These are phyloP conservation scores for Ophiostoma montium DNA, from an alignment of 2,329 filamentous ascomycete species.

Conservation along the genomic window DNA sequence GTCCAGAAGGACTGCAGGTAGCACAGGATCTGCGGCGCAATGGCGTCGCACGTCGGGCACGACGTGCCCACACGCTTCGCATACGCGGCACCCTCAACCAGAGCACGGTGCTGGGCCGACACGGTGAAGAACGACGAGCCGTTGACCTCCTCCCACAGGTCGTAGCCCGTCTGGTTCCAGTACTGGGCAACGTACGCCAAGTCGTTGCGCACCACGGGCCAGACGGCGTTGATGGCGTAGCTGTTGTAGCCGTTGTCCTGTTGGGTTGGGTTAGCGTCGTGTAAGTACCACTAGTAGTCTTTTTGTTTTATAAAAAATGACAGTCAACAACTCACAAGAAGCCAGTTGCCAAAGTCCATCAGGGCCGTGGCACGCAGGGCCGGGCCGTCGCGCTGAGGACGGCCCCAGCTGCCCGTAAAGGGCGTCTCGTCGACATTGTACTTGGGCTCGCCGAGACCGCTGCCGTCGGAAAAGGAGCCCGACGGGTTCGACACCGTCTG, in stretches of 20 bases:
- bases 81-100: constrained; percentile 52
- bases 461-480: constrained; percentile 37
- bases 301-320: too few species aligned
- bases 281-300: too few species aligned
- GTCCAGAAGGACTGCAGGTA: constrained; percentile 64
- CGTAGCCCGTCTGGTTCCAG: constrained; percentile 54
- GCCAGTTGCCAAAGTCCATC: constrained; percentile 58
- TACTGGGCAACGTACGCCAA: constrained; percentile 61
- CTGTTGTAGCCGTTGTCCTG: constrained; percentile 46
- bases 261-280: too few species aligned
- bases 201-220: constrained; percentile 66
- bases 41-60: constrained; percentile 42
- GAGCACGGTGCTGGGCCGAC: constrained; percentile 53
- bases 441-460: constrained; percentile 57
- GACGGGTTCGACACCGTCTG: constrained; percentile 58
- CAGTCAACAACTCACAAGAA: too few species aligned
- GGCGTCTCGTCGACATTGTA: constrained; percentile 49
- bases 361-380: constrained; percentile 61
- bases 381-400: constrained; percentile 69
- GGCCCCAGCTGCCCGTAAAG: constrained; percentile 57
- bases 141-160: constrained; percentile 72
- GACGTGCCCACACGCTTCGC: constrained; percentile 48
- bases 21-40: constrained; percentile 59
- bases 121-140: constrained; percentile 71
- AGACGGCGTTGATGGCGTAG: constrained; percentile 42